Percentiles rank a stretch among this genome's conserved stretches.
phyloP scores from a whole-genome alignment of 83 land plant genomes.

The Picea engelmannii region DNA sequence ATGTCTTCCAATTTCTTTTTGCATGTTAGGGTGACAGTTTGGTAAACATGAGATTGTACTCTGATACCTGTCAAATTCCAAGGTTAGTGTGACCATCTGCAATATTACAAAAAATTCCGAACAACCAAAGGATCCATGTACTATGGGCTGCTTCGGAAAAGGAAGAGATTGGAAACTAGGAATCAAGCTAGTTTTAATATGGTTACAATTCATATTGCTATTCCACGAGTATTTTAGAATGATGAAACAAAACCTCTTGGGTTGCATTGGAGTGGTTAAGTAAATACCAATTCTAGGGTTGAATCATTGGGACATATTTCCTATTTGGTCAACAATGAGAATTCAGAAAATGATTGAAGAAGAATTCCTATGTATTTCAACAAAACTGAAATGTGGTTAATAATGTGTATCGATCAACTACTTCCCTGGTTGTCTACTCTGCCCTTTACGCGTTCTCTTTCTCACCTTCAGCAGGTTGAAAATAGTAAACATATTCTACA shows the following conservation, averaged over 20 bases:
- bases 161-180: constrained; percentile 10
- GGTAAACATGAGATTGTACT: background rate
- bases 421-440: no score
- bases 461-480: background rate
- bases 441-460: background rate
- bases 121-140: background rate
- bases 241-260: no score
- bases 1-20: background rate
- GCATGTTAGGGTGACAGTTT: background rate
- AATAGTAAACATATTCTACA: background rate
- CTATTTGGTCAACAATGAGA: no score
- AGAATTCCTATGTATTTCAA: no score
- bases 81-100: background rate
- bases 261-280: no score
- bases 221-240: background rate
- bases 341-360: no score
- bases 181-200: background rate
- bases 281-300: no score
- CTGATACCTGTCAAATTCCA: no score
- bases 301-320: no score
- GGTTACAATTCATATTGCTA: background rate
- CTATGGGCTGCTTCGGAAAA: background rate
- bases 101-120: background rate
- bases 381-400: no score
- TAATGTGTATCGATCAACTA: no score